These are phyloP conservation scores for Quercus cerris DNA, from an alignment of 306 rosid species.

Conservation along the genomic window DNA sequence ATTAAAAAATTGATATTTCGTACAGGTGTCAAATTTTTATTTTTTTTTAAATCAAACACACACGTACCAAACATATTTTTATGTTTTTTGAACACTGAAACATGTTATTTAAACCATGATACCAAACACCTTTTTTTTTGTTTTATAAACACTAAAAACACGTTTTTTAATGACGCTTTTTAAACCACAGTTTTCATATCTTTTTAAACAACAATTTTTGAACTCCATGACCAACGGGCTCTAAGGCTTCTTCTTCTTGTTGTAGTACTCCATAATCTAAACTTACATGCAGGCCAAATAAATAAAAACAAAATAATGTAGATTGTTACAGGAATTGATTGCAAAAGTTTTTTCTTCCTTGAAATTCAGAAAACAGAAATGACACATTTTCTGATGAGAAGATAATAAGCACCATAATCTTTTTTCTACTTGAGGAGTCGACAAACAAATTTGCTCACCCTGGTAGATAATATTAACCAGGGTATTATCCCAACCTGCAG, in stretches of 20 bases:
- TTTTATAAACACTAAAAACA: no score
- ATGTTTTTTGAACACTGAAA: no score
- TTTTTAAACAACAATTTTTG: no score
- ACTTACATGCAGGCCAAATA: background rate
- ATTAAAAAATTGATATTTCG: no score
- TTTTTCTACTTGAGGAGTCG: constrained; percentile 35
- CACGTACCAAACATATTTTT: no score
- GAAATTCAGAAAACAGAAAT: background rate
- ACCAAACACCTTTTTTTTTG: no score
- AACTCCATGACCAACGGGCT: no score
- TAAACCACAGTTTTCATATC: no score
- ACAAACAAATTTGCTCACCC: constrained; percentile 71
- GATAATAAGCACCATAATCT: constrained; percentile 21
- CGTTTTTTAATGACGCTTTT: no score
- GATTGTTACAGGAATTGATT: background rate
- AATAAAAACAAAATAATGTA: background rate
- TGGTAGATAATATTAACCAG: constrained; percentile 70
- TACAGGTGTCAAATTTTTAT: no score
- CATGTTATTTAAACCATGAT: no score
- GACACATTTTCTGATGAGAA: constrained; percentile 14
- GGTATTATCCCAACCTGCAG: constrained; percentile 90
- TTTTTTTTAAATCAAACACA: no score
- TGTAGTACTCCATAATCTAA: background rate
- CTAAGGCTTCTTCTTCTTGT: background rate
- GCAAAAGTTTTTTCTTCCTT: background rate